phyloP scores from a whole-genome alignment of 2,329 filamentous ascomycete species.

The Colletotrichum navitas region DNA sequence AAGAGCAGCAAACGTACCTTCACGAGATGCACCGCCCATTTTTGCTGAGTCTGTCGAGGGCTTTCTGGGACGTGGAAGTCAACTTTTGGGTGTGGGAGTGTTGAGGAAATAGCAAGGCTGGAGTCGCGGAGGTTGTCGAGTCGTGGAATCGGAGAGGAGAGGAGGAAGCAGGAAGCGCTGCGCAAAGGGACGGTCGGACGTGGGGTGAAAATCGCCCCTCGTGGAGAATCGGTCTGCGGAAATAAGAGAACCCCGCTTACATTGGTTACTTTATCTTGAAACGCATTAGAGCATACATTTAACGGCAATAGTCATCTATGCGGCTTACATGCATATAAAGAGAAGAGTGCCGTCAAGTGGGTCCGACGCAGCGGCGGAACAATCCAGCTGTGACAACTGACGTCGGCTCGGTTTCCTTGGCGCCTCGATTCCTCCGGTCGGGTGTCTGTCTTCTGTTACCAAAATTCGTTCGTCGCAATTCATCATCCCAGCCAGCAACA shows the following conservation, averaged over 20 bases:
- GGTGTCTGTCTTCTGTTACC: slow-evolving; percentile 12
- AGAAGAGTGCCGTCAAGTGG: neutral
- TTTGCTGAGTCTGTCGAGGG: slow-evolving; percentile 38
- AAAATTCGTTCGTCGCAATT: slow-evolving; percentile 32
- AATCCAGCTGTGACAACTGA: slow-evolving; percentile 22
- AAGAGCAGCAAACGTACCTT: slow-evolving; percentile 48
- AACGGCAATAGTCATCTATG: neutral
- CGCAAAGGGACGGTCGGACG: slow-evolving; percentile 28
- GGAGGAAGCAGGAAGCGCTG: slow-evolving; percentile 16
- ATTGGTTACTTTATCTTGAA: neutral
- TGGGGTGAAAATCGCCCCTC: slow-evolving; percentile 44
- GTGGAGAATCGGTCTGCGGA: slow-evolving; percentile 31
- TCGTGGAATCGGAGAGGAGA: slow-evolving; percentile 16
- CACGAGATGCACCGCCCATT: slow-evolving; percentile 57
- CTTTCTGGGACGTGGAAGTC: slow-evolving; percentile 16
- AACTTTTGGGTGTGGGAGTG: slow-evolving; percentile 17
- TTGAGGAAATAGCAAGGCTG: slow-evolving; percentile 27
- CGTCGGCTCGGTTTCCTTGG: slow-evolving; percentile 16
- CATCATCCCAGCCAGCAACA: slow-evolving; percentile 24
- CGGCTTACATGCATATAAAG: neutral
- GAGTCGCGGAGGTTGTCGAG: slow-evolving; percentile 21
- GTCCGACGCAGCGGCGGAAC: slow-evolving; percentile 20
- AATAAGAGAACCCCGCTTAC: slow-evolving; percentile 24
- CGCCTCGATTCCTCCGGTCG: slow-evolving; percentile 30
- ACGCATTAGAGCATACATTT: too few relatives aligned